Percentiles rank a stretch among this genome's conserved stretches.
These are phyloP conservation scores for Plenodomus tracheiphilus DNA, from an alignment of 2,329 filamentous ascomycete genomes.

Conservation along the genomic window DNA sequence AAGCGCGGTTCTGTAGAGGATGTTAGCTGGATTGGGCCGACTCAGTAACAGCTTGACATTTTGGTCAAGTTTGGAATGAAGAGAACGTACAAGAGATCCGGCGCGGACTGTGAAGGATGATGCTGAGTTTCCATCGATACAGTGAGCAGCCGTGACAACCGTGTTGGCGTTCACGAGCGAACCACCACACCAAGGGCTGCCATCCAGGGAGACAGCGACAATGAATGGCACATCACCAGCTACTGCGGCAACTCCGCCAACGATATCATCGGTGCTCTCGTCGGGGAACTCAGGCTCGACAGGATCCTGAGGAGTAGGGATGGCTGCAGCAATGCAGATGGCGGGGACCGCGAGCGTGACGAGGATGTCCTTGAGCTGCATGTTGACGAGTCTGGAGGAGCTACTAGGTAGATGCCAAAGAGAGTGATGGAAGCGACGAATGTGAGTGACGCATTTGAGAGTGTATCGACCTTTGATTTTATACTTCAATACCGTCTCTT, in stretches of 20 bases:
- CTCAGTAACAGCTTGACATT: not conserved
- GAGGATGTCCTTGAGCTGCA: constrained; percentile 26
- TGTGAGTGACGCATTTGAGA: constrained; percentile 11
- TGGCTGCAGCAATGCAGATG: constrained; percentile 14
- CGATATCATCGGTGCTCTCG: constrained; percentile 16
- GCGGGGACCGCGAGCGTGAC: constrained; percentile 27
- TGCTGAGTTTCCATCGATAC: constrained; percentile 19
- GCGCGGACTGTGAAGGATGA: constrained; percentile 22
- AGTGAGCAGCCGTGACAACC: constrained; percentile 35
- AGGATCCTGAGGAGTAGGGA: constrained; percentile 26
- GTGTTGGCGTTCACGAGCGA: constrained; percentile 32
- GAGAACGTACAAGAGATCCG: constrained; percentile 25
- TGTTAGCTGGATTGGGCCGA: too few relatives aligned
- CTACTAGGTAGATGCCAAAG: not conserved
- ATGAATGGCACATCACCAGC: constrained; percentile 36
- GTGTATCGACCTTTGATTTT: constrained; percentile 13
- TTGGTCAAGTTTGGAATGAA: not conserved
- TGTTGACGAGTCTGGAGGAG: constrained; percentile 9
- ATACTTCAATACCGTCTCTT: constrained; percentile 9
- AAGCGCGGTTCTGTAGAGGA: constrained; percentile 16
- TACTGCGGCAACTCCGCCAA: constrained; percentile 26
- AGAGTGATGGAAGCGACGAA: constrained; percentile 1
- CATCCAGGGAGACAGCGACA: constrained; percentile 21
- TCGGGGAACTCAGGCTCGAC: constrained; percentile 7
- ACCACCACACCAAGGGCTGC: constrained; percentile 32